Percentiles rank a stretch among this genome's conserved stretches.
phyloP scores from a whole-genome alignment of 1,284 basidiomycete species.

The Pyrrhoderma noxium region DNA sequence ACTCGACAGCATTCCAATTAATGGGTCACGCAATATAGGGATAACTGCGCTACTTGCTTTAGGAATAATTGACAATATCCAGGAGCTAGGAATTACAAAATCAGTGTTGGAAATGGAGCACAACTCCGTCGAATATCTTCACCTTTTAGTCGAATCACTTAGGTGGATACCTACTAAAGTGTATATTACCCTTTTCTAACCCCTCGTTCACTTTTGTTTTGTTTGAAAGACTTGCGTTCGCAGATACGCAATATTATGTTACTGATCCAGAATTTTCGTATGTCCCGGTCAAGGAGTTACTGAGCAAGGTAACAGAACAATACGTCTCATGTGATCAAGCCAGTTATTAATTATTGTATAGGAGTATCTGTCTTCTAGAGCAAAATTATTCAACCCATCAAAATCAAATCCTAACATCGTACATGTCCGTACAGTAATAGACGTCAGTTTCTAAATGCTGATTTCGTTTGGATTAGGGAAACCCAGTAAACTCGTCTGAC shows the following conservation, averaged over 20 bases:
- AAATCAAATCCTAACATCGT: slow-evolving; percentile 60
- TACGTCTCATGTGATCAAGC: background rate
- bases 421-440: slow-evolving; percentile 41
- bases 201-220: slow-evolving; percentile 17
- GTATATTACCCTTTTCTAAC: slow-evolving; percentile 24
- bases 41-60: slow-evolving; percentile 90
- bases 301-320: slow-evolving; percentile 59
- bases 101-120: slow-evolving; percentile 76
- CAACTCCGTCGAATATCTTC: slow-evolving; percentile 84
- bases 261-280: slow-evolving; percentile 75
- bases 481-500: slow-evolving; percentile 76
- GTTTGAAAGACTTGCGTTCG: slow-evolving; percentile 60
- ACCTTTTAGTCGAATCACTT: slow-evolving; percentile 79
- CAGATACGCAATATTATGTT: slow-evolving; percentile 82
- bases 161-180: slow-evolving; percentile 35
- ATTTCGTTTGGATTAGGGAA: slow-evolving; percentile 42
- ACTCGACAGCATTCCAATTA: background rate
- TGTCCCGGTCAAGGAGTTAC: slow-evolving; percentile 69
- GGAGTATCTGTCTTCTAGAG: slow-evolving; percentile 79
- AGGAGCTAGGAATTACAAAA: slow-evolving; percentile 64
- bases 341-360: slow-evolving; percentile 26
- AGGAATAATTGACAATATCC: slow-evolving; percentile 84
- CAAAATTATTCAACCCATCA: slow-evolving; percentile 67
- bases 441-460: background rate
- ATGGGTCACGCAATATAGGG: slow-evolving; percentile 31